Percentiles rank a stretch among this genome's conserved stretches.
Conservation (phyloP, 208 protist genomes). For the Wallacemonas collosoma region DNA sequence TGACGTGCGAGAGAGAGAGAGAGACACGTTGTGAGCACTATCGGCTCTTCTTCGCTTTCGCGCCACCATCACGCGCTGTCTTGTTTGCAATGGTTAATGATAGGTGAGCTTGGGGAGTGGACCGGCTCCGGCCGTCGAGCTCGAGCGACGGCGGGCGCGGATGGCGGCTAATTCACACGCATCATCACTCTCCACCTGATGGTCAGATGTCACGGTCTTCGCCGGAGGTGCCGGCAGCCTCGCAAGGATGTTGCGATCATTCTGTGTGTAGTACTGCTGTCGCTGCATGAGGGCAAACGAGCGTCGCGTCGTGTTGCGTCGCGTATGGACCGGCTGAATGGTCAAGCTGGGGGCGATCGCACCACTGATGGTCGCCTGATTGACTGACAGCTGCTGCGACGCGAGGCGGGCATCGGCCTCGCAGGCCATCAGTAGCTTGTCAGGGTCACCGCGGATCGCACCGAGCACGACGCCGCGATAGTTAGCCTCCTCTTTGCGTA, state of each 20-base stretch:
- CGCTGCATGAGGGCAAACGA: constrained; percentile 71
- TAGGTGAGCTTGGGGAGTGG: constrained; percentile 21
- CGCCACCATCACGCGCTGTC: background rate
- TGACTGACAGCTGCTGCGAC: constrained; percentile 21
- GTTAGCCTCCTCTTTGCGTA: constrained; percentile 37
- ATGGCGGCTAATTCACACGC: constrained; percentile 7
- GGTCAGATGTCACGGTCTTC: background rate
- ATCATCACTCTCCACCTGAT: background rate
- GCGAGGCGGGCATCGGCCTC: background rate
- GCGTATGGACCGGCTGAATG: constrained; percentile 46
- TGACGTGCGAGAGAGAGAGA: too few species aligned
- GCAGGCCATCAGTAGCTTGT: constrained; percentile 14
- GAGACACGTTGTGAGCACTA: too few species aligned
- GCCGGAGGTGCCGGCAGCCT: constrained; percentile 10
- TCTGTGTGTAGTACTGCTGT: constrained; percentile 90
- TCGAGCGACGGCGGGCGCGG: constrained; percentile 2
- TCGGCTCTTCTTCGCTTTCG: background rate
- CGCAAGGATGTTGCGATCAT: constrained; percentile 74
- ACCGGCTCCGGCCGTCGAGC: background rate
- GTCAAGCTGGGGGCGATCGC: constrained; percentile 56
- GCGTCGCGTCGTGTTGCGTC: constrained; percentile 50
- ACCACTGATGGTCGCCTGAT: constrained; percentile 41
- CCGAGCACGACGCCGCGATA: constrained; percentile 45
- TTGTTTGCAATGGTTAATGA: background rate
- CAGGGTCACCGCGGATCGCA: constrained; percentile 34